Conservation (phyloP, 306 rosid genomes). For the Mimosa bimucronata region DNA sequence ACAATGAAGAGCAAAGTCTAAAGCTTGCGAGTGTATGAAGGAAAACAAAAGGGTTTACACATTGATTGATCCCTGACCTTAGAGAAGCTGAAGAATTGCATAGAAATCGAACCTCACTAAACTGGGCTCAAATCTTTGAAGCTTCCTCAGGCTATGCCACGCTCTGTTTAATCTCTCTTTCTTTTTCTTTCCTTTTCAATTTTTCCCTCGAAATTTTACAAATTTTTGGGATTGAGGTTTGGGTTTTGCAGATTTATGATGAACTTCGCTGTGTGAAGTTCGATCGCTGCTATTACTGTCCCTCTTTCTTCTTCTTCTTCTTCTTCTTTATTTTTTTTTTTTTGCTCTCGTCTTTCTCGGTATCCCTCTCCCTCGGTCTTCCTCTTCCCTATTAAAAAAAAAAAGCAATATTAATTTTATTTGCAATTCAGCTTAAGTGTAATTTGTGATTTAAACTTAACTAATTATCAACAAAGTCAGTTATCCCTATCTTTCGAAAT, state of each 20-base stretch:
- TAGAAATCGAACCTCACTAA: slow-evolving; percentile 59
- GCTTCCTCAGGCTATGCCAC: slow-evolving; percentile 38
- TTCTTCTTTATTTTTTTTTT: neutral
- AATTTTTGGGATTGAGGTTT: slow-evolving; percentile 1
- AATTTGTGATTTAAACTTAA: neutral
- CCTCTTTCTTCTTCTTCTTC: slow-evolving; percentile 28
- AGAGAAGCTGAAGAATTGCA: slow-evolving; percentile 59
- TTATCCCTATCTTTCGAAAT: neutral
- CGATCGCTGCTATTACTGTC: slow-evolving; percentile 64
- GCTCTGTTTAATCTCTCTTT: slow-evolving; percentile 25
- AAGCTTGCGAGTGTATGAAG: slow-evolving; percentile 35
- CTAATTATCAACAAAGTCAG: neutral
- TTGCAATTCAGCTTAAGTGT: neutral
- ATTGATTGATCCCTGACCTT: slow-evolving; percentile 76
- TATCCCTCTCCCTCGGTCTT: slow-evolving; percentile 2
- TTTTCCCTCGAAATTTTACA: neutral
- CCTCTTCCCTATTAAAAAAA: slow-evolving; percentile 1
- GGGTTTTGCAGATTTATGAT: slow-evolving; percentile 41
- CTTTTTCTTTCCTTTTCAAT: neutral
- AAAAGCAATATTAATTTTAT: neutral
- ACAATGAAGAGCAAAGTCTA: slow-evolving; percentile 57
- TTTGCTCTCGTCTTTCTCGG: neutral
- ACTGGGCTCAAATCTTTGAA: slow-evolving; percentile 56
- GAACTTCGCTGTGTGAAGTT: slow-evolving; percentile 48
- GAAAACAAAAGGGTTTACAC: slow-evolving; percentile 35